A percentile compares a stretch with the other conserved stretches of the same genome.
Evolutionary conservation across 208 protist genomes (phyloP).

Genomic region (Leishmania turanica): DNA sequence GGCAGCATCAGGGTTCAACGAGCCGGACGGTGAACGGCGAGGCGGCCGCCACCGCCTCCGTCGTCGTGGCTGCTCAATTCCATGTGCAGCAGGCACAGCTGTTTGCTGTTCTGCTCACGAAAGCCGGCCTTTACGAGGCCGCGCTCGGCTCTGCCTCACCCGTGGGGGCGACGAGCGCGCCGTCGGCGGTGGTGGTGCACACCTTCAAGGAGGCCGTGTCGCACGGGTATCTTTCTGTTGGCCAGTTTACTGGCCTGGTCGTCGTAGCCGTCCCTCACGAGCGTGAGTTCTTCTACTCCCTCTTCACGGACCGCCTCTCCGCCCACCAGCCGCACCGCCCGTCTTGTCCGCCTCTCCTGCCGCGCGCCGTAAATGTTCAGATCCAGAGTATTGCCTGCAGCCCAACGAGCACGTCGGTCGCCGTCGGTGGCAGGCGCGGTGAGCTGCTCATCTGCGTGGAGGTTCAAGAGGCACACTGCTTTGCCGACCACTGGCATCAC

Average conservation of each 20-base stretch:
- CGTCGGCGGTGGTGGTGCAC: slow-evolving; percentile 39
- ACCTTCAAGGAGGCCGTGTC: slow-evolving; percentile 29
- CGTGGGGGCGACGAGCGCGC: background rate
- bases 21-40: background rate
- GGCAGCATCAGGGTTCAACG: background rate
- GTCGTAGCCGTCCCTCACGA: slow-evolving; percentile 49
- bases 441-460: slow-evolving; percentile 76
- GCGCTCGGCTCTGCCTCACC: slow-evolving; percentile 21
- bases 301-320: slow-evolving; percentile 21
- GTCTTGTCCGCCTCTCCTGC: slow-evolving; percentile 13
- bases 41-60: background rate
- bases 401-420: slow-evolving; percentile 44
- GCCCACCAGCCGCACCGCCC: slow-evolving; percentile 13
- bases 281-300: slow-evolving; percentile 59
- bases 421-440: slow-evolving; percentile 71
- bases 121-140: slow-evolving; percentile 50
- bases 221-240: slow-evolving; percentile 49
- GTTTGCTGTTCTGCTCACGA: slow-evolving; percentile 70
- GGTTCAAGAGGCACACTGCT: slow-evolving; percentile 60
- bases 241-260: slow-evolving; percentile 62
- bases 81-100: slow-evolving; percentile 47
- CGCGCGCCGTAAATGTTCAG: slow-evolving; percentile 41
- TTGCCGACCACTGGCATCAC: slow-evolving; percentile 92
- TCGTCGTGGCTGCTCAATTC: slow-evolving; percentile 42
- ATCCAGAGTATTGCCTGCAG: slow-evolving; percentile 72